These are phyloP conservation scores for Amanita rimosa DNA, from an alignment of 768 basidiomycete species.

Conservation along the genomic window DNA sequence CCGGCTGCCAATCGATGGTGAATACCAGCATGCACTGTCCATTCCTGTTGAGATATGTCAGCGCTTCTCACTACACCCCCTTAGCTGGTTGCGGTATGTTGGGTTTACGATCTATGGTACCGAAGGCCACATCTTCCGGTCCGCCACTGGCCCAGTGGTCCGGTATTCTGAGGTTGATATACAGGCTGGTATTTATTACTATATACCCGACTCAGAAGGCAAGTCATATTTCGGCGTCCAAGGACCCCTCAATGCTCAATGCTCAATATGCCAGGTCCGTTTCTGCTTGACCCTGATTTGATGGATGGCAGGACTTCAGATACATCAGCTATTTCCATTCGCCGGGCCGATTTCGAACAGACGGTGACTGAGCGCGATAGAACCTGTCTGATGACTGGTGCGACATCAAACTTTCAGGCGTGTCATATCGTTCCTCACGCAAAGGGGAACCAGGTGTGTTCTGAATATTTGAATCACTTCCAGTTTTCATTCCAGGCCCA, in stretches of 20 bases:
- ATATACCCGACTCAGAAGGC: slow-evolving; percentile 5
- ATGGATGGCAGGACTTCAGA: slow-evolving; percentile 11
- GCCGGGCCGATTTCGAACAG: not conserved
- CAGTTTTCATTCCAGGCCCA: slow-evolving; percentile 6
- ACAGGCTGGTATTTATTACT: slow-evolving; percentile 6
- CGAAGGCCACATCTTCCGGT: slow-evolving; percentile 7
- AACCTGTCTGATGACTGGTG: slow-evolving; percentile 5
- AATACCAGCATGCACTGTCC: slow-evolving; percentile 7
- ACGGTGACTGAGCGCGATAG: not conserved
- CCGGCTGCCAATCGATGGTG: not conserved
- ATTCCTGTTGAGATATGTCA: slow-evolving; percentile 9
- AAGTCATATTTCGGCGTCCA: not conserved
- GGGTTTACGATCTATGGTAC: slow-evolving; percentile 4
- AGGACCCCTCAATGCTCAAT: not conserved
- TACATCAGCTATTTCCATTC: slow-evolving; percentile 8
- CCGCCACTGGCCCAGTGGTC: not conserved
- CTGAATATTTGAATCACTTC: not conserved
- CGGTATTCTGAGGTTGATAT: not conserved
- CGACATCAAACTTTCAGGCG: not conserved
- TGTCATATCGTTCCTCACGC: slow-evolving; percentile 8
- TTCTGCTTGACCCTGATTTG: slow-evolving; percentile 7
- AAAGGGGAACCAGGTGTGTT: slow-evolving; percentile 5
- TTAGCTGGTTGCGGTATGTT: slow-evolving; percentile 8
- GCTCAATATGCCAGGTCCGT: not conserved
- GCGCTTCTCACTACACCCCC: slow-evolving; percentile 7